Base-by-base conservation (phyloP, 2,329 filamentous ascomycete species). In the Aureobasidium sp. region DNA sequence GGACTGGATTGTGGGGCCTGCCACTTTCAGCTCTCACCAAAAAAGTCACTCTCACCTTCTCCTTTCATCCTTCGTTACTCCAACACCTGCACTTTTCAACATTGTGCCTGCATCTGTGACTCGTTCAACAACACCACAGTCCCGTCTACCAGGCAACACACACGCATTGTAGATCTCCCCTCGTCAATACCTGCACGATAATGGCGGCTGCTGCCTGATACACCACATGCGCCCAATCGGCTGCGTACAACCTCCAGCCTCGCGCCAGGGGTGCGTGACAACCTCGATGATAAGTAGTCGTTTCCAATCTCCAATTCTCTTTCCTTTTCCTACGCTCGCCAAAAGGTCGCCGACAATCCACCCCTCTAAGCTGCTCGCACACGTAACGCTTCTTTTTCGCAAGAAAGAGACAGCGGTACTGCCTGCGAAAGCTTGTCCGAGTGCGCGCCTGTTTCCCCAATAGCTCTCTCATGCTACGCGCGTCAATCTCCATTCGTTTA, bases 291-390 rank as follows among this genome's bases (percentile, higher is more conserved):
- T 42, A 60, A 60, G 45, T 52, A 33, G 19, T n/a, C 24, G 49
- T 48, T 24, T 19, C 40, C 53, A 35, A 6, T 60, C 27, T 48
- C 29, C 37, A 27, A 12, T 22, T 40, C 45, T 44, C 44, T 40
- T 27, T 45, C 24, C 56, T 50, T 37, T 24, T 24, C 24, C 53
- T 52, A 59, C 59, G 59, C 60, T 40, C 64, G 53, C 57, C 47
- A 62, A 58, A 58, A 61, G 62, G 60, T 62, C 62, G 64, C 62
- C 64, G 64, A 65, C 64, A 65, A 64, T 44, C 24, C 17, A 53
- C 47, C 45, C 50, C 22, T 44, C 31, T 60, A 65, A 65, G 64
- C 62, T 33, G 44, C 14, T 49, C 37, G 40, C 60, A 48, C 29
- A 62, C 31, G 50, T 57, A 57, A 60, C 64, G 24, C 37, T 39